Percentiles rank a stretch among this genome's conserved stretches.
These are phyloP conservation scores for Alnus glutinosa DNA, from an alignment of 306 rosid species.

Conservation along the genomic window DNA sequence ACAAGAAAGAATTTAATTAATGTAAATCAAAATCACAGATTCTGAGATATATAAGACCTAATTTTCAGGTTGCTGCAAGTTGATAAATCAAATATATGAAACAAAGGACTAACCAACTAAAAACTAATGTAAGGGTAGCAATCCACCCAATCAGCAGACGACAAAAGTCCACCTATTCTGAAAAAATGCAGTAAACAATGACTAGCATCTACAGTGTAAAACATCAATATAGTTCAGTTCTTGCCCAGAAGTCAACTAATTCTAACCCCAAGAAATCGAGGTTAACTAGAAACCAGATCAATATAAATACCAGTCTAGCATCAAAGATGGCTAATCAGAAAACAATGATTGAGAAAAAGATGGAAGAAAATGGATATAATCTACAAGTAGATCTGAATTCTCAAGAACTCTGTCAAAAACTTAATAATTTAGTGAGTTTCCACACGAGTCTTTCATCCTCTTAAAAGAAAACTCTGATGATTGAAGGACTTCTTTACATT, in stretches of 20 bases:
- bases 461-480: background rate
- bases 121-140: constrained; percentile 10
- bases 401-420: background rate
- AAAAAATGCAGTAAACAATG: background rate
- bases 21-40: constrained; percentile 1
- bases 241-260: background rate
- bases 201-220: background rate
- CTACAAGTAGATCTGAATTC: background rate
- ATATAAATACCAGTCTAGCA: background rate
- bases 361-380: background rate
- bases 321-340: background rate
- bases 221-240: constrained; percentile 4
- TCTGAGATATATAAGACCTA: background rate
- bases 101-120: constrained; percentile 1
- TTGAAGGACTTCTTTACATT: background rate
- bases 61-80: background rate
- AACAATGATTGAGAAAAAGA: constrained; percentile 4
- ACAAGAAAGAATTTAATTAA: background rate
- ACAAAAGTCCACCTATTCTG: constrained; percentile 7
- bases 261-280: constrained; percentile 11
- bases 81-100: constrained; percentile 1
- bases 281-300: constrained; percentile 9
- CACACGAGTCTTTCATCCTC: background rate
- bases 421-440: background rate
- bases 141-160: constrained; percentile 10